Conservation (phyloP, 1,284 basidiomycete species). For the Marasmius fiardii region DNA sequence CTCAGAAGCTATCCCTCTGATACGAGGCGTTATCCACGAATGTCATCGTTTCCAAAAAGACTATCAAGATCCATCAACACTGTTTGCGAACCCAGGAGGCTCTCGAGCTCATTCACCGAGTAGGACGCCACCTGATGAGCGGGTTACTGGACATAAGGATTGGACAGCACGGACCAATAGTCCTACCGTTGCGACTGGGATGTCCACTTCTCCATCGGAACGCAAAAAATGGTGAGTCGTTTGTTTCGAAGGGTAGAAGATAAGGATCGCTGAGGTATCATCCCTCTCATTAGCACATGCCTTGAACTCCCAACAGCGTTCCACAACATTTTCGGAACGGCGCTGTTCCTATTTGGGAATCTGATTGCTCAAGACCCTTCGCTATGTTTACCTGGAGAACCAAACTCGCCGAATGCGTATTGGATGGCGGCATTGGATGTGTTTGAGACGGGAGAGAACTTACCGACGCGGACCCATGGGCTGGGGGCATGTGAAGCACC, state of each 20-base stretch:
- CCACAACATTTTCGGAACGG: conserved; percentile 58
- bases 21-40: conserved; percentile 63
- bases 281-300: conserved; percentile 25
- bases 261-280: too few species aligned
- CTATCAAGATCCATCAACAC: conserved; percentile 52
- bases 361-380: conserved; percentile 48
- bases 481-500: conserved; percentile 22
- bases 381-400: conserved; percentile 51
- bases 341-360: conserved; percentile 59
- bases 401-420: conserved; percentile 45
- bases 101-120: conserved; percentile 18
- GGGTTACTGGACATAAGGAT: conserved; percentile 23
- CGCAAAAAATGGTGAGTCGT: too few species aligned
- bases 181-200: too few species aligned
- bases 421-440: conserved; percentile 65
- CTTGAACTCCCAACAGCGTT: conserved; percentile 58
- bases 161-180: conserved; percentile 17
- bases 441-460: conserved; percentile 61
- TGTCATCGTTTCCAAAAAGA: conserved; percentile 54
- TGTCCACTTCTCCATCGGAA: too few species aligned
- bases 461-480: conserved; percentile 44
- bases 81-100: conserved; percentile 30
- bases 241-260: too few species aligned
- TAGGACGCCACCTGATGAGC: conserved; percentile 28
- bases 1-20: conserved; percentile 45